phyloP scores from a whole-genome alignment of 805 yeast species.

The Kodamaea restingae region DNA sequence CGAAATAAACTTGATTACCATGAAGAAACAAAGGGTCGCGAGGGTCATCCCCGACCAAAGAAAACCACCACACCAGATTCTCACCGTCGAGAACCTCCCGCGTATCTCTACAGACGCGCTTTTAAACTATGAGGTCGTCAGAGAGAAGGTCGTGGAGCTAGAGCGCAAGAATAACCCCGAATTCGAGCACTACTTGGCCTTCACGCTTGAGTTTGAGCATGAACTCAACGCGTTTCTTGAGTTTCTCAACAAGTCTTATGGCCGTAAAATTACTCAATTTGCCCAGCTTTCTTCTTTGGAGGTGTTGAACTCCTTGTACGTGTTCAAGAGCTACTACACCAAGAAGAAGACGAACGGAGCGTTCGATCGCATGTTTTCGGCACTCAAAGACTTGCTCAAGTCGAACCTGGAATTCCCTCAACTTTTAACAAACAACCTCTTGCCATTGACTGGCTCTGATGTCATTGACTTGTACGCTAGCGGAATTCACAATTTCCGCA shows the following conservation, averaged over 20 bases:
- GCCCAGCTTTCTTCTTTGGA: conserved; percentile 24
- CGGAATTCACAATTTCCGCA: conserved; percentile 16
- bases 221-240: conserved; percentile 20
- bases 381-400: conserved; percentile 15
- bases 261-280: conserved; percentile 18
- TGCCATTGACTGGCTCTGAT: conserved; percentile 13
- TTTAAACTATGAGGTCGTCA: conserved; percentile 1
- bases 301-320: conserved; percentile 23
- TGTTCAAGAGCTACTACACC: conserved; percentile 21
- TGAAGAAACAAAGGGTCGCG: conserved; percentile 4
- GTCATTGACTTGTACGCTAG: conserved; percentile 13
- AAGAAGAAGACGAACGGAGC: conserved; percentile 15
- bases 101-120: not conserved
- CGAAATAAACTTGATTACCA: conserved; percentile 12
- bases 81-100: conserved; percentile 5
- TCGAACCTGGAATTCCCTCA: conserved; percentile 17
- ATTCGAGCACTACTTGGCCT: conserved; percentile 12
- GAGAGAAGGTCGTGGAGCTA: not conserved
- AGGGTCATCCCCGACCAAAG: not conserved
- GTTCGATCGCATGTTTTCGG: conserved; percentile 16
- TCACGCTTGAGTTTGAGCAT: conserved; percentile 16
- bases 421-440: conserved; percentile 16
- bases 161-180: conserved; percentile 2
- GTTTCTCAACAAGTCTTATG: conserved; percentile 20
- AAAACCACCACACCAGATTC: not conserved